A percentile compares a stretch with the other conserved stretches of the same genome.
Conservation (phyloP, 306 rosid genomes). For the Casuarina equisetifolia region DNA sequence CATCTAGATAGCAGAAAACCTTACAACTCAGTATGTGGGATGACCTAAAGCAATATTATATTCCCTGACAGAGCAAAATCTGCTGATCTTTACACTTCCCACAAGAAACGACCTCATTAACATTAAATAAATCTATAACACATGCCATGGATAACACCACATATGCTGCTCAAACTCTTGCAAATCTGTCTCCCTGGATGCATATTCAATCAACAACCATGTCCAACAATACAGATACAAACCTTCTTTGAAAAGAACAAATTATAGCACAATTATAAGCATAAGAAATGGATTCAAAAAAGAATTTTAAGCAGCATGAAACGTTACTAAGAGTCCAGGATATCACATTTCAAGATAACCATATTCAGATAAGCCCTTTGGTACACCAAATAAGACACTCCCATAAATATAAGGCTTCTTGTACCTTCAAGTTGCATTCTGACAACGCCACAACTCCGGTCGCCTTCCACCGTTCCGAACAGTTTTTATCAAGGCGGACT, state of each 20-base stretch:
- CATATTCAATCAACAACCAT: neutral
- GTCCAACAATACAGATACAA: neutral
- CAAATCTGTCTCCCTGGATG: neutral
- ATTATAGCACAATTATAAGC: neutral
- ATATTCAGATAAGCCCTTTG: neutral
- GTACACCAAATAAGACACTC: neutral
- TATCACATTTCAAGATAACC: neutral
- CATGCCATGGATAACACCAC: neutral
- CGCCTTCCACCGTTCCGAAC: constrained; percentile 63
- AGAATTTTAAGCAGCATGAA: neutral
- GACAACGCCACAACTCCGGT: constrained; percentile 79
- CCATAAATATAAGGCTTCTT: neutral
- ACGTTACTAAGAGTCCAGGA: too few relatives aligned
- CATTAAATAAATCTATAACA: neutral
- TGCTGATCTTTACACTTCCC: neutral
- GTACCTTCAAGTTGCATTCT: constrained; percentile 83
- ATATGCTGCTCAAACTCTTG: neutral
- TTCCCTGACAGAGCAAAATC: constrained; percentile 1
- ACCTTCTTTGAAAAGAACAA: neutral
- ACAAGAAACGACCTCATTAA: neutral
- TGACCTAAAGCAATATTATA: constrained; percentile 3
- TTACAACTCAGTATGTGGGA: constrained; percentile 13
- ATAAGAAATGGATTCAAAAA: neutral
- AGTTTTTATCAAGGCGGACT: constrained; percentile 41
- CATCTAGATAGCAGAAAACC: neutral